Evolutionary conservation across 176 grass and related monocot genomes (phyloP).

Genomic region (Lolium multiflorum): DNA sequence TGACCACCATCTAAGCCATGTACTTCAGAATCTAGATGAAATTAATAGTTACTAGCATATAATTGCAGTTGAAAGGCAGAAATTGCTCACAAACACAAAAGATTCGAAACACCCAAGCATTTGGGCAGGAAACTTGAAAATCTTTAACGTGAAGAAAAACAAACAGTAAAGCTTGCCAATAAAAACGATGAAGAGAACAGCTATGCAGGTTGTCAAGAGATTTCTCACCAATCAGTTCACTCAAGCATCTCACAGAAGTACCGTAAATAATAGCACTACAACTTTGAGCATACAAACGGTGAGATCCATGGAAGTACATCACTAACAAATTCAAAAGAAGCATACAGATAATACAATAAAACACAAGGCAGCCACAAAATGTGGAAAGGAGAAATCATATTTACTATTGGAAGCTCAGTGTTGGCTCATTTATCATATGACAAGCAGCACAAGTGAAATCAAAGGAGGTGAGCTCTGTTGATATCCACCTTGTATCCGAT

Average conservation of each 20-base stretch:
- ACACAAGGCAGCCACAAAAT: background rate
- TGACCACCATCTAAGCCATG: no score
- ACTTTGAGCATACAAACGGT: background rate
- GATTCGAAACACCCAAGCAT: no score
- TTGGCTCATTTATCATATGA: background rate
- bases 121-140: no score
- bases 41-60: no score
- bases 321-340: background rate
- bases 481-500: background rate
- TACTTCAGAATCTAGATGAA: no score
- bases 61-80: no score
- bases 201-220: no score
- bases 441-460: background rate
- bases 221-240: background rate
- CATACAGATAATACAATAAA: background rate
- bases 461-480: background rate
- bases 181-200: no score
- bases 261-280: background rate
- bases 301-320: background rate
- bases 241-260: background rate
- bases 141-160: no score
- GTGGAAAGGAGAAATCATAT: background rate
- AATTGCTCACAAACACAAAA: no score
- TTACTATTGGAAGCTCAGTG: background rate
- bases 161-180: no score